phyloP scores from a whole-genome alignment of 1,284 basidiomycete species.

The Somion occarium region DNA sequence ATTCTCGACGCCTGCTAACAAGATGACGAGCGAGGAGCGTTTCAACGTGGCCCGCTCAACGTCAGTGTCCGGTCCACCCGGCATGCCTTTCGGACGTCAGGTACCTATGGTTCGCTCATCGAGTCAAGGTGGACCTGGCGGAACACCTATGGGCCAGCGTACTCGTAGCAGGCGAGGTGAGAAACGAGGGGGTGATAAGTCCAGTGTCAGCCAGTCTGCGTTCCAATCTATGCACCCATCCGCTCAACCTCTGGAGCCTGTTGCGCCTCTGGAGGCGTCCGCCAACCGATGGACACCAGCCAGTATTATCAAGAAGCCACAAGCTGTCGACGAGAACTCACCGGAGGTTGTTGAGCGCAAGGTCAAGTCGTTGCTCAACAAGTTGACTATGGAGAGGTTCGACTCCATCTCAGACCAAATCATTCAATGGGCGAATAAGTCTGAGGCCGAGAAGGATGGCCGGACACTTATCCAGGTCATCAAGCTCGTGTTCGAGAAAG shows the following conservation, averaged over 20 bases:
- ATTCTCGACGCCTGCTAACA: conserved; percentile 54
- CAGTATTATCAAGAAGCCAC: conserved; percentile 35
- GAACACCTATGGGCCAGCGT: conserved; percentile 47
- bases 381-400: conserved; percentile 96
- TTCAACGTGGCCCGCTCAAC: conserved; percentile 46
- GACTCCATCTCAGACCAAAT: conserved; percentile 69
- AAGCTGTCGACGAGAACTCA: conserved; percentile 54
- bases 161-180: conserved; percentile 72
- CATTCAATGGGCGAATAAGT: conserved; percentile 87
- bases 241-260: conserved; percentile 44
- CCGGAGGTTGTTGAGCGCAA: conserved; percentile 88
- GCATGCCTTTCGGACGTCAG: conserved; percentile 45
- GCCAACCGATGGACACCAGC: conserved; percentile 79
- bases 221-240: conserved; percentile 18
- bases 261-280: conserved; percentile 72
- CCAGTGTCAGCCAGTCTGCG: conserved; percentile 21
- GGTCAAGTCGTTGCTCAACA: conserved; percentile 93
- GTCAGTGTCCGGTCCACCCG: conserved; percentile 33
- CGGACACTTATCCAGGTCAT: conserved; percentile 94
- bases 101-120: conserved; percentile 67
- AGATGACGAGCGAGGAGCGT: conserved; percentile 71
- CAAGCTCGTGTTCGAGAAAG: conserved; percentile 95
- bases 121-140: conserved; percentile 66
- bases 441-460: conserved; percentile 88
- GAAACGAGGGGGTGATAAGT: conserved; percentile 40